phyloP scores from a whole-genome alignment of 345 rosid genomes.

The Hibiscus mutabilis region DNA sequence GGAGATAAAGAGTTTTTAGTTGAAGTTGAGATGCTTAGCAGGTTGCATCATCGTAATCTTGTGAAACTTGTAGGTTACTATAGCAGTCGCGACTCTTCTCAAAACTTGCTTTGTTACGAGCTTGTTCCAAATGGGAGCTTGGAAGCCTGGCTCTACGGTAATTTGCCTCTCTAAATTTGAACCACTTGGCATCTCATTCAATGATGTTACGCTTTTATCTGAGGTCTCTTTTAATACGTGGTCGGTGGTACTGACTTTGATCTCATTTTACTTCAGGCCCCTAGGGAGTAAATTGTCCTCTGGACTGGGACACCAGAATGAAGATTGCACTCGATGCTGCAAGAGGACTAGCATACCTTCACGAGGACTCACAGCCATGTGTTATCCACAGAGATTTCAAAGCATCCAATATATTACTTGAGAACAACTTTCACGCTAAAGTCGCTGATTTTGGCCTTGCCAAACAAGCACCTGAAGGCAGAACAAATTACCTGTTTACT shows the following conservation, averaged over 20 bases:
- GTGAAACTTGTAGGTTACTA: conserved; percentile 98
- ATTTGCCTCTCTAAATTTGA: conserved; percentile 1
- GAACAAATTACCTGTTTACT: conserved; percentile 85
- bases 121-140: conserved; percentile 97
- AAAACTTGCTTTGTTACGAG: conserved; percentile 89
- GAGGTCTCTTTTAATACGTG: not conserved
- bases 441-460: conserved; percentile 99
- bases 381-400: conserved; percentile 98
- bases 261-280: conserved; percentile 55
- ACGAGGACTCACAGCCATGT: conserved; percentile 97
- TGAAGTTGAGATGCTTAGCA: conserved; percentile 98
- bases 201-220: no score
- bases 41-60: conserved; percentile 98
- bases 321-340: conserved; percentile 99
- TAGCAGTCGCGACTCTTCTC: conserved; percentile 81
- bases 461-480: conserved; percentile 99
- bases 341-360: conserved; percentile 92
- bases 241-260: conserved; percentile 1
- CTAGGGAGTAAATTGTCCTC: conserved; percentile 79
- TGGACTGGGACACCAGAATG: conserved; percentile 98
- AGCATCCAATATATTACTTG: conserved; percentile 96
- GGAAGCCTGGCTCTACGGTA: conserved; percentile 99
- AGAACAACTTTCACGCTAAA: conserved; percentile 89
- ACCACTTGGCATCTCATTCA: no score
- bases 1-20: conserved; percentile 94